Evolutionary conservation across 768 basidiomycete species (phyloP).

Genomic region (Tylopilus intermedius): DNA sequence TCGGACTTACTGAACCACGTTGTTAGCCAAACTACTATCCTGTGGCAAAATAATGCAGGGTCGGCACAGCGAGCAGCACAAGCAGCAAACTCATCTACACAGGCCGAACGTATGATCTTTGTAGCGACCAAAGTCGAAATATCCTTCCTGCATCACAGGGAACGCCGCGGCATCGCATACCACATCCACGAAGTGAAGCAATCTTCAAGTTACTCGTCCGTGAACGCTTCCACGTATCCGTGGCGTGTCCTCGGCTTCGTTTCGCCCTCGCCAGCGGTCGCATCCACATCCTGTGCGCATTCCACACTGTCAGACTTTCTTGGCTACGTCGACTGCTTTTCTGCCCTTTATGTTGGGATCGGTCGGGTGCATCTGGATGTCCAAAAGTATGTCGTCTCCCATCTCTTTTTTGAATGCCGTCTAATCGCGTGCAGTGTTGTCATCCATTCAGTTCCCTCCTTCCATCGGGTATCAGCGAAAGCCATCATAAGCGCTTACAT

Average conservation of each 20-base stretch:
- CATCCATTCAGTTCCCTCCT: slow-evolving; percentile 14
- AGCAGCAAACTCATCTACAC: slow-evolving; percentile 33
- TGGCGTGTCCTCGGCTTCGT: slow-evolving; percentile 16
- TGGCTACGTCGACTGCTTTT: no score
- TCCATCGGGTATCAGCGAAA: not conserved
- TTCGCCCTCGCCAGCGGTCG: not conserved
- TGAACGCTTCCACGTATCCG: not conserved
- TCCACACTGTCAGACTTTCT: not conserved
- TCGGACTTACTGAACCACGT: slow-evolving; percentile 59
- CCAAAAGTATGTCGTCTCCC: slow-evolving; percentile 9
- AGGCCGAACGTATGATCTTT: slow-evolving; percentile 14
- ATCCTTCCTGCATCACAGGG: slow-evolving; percentile 15
- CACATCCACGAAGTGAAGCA: not conserved
- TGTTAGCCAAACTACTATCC: slow-evolving; percentile 50
- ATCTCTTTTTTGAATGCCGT: not conserved
- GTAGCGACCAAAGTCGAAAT: slow-evolving; percentile 12
- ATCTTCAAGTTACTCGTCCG: not conserved
- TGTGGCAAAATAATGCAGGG: slow-evolving; percentile 56
- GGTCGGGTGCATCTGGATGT: not conserved
- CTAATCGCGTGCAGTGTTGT: slow-evolving; percentile 6
- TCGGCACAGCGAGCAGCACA: slow-evolving; percentile 65
- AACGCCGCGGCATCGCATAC: not conserved
- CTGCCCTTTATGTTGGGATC: no score
- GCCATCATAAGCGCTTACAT: not conserved
- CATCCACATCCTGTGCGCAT: slow-evolving; percentile 9